Base-by-base conservation (phyloP, 345 rosid species). In the Camelina neglecta region DNA sequence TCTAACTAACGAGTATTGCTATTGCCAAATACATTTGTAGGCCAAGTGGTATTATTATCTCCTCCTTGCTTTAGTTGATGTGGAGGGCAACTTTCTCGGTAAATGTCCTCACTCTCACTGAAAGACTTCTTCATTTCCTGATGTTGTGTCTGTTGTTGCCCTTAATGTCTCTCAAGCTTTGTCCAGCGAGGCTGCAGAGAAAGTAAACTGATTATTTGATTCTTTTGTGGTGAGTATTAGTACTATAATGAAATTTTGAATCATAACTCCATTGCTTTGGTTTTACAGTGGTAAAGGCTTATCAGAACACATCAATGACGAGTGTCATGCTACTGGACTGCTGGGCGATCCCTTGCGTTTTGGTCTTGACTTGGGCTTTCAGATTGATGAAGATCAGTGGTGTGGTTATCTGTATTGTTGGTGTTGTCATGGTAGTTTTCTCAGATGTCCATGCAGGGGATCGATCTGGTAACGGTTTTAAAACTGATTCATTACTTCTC, bases 241-340 rank as follows among this genome's bases (percentile, higher is more conserved):
- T 41, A 42, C 29, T 0, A 26, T 26, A 4, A 26, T 42, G 47
- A 42, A 6, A 12, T 11, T 55, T 55, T 2, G 11, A 56, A 57
- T 29, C n/a, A 29, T 35, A 15, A 38, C 11, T 13, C 18, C 4
- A n/a, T 48, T 50, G 1, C 11, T 50, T 60, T 35, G 38, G 38
- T 35, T 35, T 35, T 35, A 35, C 38, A 92, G 98, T 89, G 84
- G 96, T 88, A 77, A 92, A 95, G 87, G 97, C 99, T 21, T 86
- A 86, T 79, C 96, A 95, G 81, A 82, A 90, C 83, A 89, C 96
- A 55, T 85, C 97, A 47, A 69, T 95, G 41, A 95, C 99, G 31
- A 95, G 98, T 60, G 83, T 95, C 59, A 95, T 92, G 98, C 85
- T 95, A 65, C 86, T 95, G 29, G 98, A 95, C 74, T 95, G 99